These are phyloP conservation scores for Aechmea fasciata DNA, from an alignment of 176 grass and related monocot genomes.

Conservation along the genomic window DNA sequence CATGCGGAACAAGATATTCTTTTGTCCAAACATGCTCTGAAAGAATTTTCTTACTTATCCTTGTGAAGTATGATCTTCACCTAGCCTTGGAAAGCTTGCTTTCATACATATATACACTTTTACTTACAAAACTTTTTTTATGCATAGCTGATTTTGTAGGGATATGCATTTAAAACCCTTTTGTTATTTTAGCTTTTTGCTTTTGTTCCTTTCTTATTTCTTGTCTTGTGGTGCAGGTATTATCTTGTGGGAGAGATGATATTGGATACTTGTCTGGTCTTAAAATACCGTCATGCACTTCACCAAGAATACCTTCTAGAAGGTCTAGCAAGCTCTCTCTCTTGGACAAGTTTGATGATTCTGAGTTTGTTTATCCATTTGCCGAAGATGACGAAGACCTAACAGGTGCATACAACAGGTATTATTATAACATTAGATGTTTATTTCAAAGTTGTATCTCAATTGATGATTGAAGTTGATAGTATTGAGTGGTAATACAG, in stretches of 20 bases:
- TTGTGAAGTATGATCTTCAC: no score
- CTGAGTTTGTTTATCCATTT: background rate
- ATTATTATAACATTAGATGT: background rate
- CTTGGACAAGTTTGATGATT: background rate
- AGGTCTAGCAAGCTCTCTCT: background rate
- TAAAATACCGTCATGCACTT: constrained; percentile 15
- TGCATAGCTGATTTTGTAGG: no score
- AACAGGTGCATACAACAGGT: background rate
- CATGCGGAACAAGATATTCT: no score
- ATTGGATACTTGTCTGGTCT: constrained; percentile 39
- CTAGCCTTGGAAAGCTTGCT: no score
- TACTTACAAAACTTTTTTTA: no score
- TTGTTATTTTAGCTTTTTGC: constrained; percentile 15
- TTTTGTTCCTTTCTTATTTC: constrained; percentile 12
- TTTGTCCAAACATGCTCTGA: no score
- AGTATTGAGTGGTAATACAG: no score
- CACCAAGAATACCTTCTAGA: background rate
- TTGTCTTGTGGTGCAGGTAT: constrained; percentile 20
- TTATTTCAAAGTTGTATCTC: no score
- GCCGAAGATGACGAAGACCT: background rate
- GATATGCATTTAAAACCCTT: no score
- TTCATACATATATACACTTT: no score
- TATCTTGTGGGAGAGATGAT: constrained; percentile 49
- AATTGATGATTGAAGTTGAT: no score
- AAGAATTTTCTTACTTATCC: no score